Conservation (phyloP, 495 filamentous ascomycete species). For the Tuber magnatum region DNA sequence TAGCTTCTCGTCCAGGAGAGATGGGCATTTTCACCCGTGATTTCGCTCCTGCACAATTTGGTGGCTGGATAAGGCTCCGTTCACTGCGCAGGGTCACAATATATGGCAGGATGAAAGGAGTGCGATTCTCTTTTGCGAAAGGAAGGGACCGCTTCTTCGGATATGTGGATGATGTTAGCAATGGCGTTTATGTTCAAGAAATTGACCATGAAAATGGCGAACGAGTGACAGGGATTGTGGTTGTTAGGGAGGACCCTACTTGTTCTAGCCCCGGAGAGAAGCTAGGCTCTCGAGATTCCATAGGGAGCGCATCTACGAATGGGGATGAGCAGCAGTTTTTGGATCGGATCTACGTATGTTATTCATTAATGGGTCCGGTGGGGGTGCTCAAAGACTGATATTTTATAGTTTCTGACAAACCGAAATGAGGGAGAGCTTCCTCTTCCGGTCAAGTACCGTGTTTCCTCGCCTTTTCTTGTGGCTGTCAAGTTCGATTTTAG, state of each 20-base stretch:
- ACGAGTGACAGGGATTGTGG: conserved; percentile 28
- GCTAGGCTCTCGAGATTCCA: background rate
- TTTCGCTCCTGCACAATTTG: conserved; percentile 14
- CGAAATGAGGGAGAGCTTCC: conserved; percentile 19
- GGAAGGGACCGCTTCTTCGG: conserved; percentile 32
- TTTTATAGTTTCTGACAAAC: conserved; percentile 28
- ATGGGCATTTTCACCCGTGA: conserved; percentile 26
- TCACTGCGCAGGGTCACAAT: conserved; percentile 24
- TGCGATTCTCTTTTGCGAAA: conserved; percentile 32
- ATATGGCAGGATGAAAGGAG: conserved; percentile 35
- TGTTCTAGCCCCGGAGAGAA: background rate
- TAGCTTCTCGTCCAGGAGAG: conserved; percentile 25
- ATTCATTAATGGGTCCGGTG: background rate
- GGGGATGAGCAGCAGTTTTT: conserved; percentile 16
- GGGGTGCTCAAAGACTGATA: background rate
- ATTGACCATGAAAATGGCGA: conserved; percentile 32
- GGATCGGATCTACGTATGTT: conserved; percentile 18
- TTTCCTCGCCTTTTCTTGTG: conserved; percentile 25
- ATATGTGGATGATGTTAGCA: conserved; percentile 13
- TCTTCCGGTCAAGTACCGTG: conserved; percentile 20
- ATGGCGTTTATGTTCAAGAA: conserved; percentile 23
- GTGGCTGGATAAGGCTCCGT: conserved; percentile 33
- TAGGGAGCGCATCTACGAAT: conserved; percentile 7
- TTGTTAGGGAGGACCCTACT: conserved; percentile 14
- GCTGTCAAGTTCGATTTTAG: conserved; percentile 38